Evolutionary conservation across 139 green algal genomes (phyloP).

Genomic region (Raphidocelis subcapitata): DNA sequence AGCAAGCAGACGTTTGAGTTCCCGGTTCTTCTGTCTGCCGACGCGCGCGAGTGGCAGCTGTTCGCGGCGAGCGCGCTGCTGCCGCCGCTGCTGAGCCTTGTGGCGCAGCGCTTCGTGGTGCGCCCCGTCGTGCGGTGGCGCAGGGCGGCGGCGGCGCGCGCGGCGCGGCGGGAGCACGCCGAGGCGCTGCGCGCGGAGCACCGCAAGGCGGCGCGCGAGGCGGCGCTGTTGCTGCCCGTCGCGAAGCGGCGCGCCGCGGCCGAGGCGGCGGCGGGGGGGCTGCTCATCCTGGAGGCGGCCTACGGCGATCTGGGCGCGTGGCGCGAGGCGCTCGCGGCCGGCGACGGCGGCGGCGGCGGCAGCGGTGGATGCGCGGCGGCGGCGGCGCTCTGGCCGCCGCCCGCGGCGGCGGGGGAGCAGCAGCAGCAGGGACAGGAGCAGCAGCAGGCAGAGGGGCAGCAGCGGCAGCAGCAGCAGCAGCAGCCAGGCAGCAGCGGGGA

Average conservation of each 20-base stretch:
- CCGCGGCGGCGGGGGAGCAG: too few species aligned
- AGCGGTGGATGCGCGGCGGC: neutral
- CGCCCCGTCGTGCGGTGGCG: slow-evolving; percentile 36
- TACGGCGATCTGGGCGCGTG: slow-evolving; percentile 45
- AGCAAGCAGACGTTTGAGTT: slow-evolving; percentile 42
- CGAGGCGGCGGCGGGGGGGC: slow-evolving; percentile 33
- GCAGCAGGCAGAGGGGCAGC: neutral
- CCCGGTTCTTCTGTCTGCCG: slow-evolving; percentile 31
- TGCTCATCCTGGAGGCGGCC: slow-evolving; percentile 48
- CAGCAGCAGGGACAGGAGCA: slow-evolving; percentile 3
- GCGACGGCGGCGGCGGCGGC: neutral
- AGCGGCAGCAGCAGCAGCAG: slow-evolving; percentile 26
- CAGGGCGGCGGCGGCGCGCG: slow-evolving; percentile 1
- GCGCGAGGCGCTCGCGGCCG: neutral
- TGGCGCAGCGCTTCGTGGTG: slow-evolving; percentile 26
- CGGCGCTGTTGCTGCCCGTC: slow-evolving; percentile 36
- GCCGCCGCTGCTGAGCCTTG: slow-evolving; percentile 40
- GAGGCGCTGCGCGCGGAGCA: slow-evolving; percentile 15
- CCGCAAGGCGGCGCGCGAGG: slow-evolving; percentile 26
- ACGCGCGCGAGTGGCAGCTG: slow-evolving; percentile 27
- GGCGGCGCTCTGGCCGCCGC: neutral
- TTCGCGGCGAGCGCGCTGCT: slow-evolving; percentile 32
- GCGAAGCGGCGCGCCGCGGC: slow-evolving; percentile 27
- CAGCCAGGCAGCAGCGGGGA: neutral
- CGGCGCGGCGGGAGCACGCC: slow-evolving; percentile 17